Evolutionary conservation across 805 yeast genomes (phyloP), one percentile per base, ranked within the genome.

Genomic region (Isabelozyma heimii): DNA sequence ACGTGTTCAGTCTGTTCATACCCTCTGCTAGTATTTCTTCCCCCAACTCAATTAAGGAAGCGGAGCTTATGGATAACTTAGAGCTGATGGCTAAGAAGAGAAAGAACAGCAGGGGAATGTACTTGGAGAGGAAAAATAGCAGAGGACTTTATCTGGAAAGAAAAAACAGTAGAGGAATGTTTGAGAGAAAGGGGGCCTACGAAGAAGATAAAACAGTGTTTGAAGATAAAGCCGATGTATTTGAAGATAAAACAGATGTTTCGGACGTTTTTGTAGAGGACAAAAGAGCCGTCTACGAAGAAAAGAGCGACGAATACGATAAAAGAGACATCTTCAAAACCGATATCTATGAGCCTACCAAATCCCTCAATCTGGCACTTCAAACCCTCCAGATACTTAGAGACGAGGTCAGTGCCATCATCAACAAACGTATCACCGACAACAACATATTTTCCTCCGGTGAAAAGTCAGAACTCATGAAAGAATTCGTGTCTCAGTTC

Each of bases 401-500:
- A 20, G 45, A 38, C 12, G 48, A 50, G 8, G 49, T 54, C 6
- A 50, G 42, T 39, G 33, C 30, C 7, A 28, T 52, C 15, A 47
- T 52, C 10, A 35, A 42, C 1, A 44, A 35, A n/a, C 39, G 38
- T 8, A 46, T 54, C 4, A n/a, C 50, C 24, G 47, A 55, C 12
- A 57, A 52, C 43, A 37, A 37, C 4, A 2, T 27, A 1, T 39
- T 50, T 28, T 44, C 46, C 14, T 50, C 52, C 8, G 40, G 33
- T 15, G 57, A 57, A 26, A 55, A 54, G 41, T 37, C 48, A 6
- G 40, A 40, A 8, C 14, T 57, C 28, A 14, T 57, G 12, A 58
- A 55, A 45, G 37, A 51, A 12, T 51, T 58, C 43, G 27, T 53
- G 9, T 45, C 49, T 7, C 58, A 48, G 37, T 37, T 58, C 15